Base-by-base conservation (phyloP, 164 flowering plant species). In the Umbellularia californica region DNA sequence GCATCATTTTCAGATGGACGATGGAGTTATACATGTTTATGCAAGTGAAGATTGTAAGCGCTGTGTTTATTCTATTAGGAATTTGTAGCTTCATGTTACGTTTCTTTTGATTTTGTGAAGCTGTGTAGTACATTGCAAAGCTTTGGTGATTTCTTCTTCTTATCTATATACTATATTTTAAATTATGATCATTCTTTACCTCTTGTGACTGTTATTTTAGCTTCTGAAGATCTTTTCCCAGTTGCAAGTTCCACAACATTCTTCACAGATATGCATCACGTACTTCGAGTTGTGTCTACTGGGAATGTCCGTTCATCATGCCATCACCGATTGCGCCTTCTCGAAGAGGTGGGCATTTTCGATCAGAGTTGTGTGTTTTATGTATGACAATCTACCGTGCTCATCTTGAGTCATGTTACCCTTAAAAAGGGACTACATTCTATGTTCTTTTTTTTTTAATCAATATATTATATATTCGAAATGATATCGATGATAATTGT, bases 211-310 rank as follows among this genome's bases (percentile, higher is more conserved):
- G 67, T 67, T 70, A 19, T 35, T 72, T 70, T 83, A 92, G 94
- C 79, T 24, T 69, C 82, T 35, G 83, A 68, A 71, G 87, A 90
- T 1, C 88, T 92, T 66, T 92, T 82, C 77, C 92, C 94, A n/a
- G 90, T 89, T 72, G 87, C 90, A 24, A 80, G 82, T 79, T 81
- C 97, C 58, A 90, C 93, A 77, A 69, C 79, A 20, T 92, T 90
- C 81, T 92, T 92, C 81, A 92, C 97, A 70, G 94, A 92, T 80
- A 76, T 92, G 90, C 94, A 92, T 83, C 85, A 86, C 72, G 12
- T 92, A 27, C 83, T 92, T 20, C 81, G 80, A 79, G 77, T 90
- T 68, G 79, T 80, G 72, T 78, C 93, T 22, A 62, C 70, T 55
- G 97, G 97, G 70, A 88, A 89, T 81, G 83, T 83, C 65, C 88